Evolutionary conservation across 2,329 filamentous ascomycete genomes (phyloP).

Genomic region (Venturia pyrina): DNA sequence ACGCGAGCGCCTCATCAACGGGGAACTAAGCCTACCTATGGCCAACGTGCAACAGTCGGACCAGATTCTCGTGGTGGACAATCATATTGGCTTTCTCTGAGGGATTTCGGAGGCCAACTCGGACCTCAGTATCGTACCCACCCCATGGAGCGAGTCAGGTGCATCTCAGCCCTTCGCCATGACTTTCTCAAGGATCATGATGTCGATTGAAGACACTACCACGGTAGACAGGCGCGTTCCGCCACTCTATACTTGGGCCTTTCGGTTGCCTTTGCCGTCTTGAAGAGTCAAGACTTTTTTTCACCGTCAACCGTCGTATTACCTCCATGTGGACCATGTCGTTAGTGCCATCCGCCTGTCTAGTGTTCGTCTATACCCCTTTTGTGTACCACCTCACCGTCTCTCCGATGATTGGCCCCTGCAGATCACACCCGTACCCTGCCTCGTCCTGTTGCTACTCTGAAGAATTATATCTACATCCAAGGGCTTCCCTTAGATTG

Average conservation of each 20-base stretch:
- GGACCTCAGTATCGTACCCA: too few species aligned
- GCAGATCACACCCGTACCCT: constrained; percentile 17
- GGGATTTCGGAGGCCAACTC: too few species aligned
- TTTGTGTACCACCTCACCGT: neutral
- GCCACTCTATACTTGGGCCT: neutral
- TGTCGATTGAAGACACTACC: too few species aligned
- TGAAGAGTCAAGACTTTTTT: neutral
- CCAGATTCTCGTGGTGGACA: neutral
- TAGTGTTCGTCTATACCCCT: neutral
- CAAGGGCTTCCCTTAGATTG: neutral
- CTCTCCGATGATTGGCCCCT: neutral
- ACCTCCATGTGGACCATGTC: too few species aligned
- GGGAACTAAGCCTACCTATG: neutral
- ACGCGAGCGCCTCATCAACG: neutral
- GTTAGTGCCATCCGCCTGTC: neutral
- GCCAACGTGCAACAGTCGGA: neutral
- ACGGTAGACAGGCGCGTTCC: neutral
- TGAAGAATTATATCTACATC: neutral
- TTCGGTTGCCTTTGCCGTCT: neutral
- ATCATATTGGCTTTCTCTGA: too few species aligned
- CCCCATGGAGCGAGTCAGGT: neutral
- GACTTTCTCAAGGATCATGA: neutral
- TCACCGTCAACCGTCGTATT: neutral
- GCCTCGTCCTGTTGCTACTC: neutral
- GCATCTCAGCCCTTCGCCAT: neutral